phyloP scores from a whole-genome alignment of 148 eudicot genomes.

The Beta vulgaris region DNA sequence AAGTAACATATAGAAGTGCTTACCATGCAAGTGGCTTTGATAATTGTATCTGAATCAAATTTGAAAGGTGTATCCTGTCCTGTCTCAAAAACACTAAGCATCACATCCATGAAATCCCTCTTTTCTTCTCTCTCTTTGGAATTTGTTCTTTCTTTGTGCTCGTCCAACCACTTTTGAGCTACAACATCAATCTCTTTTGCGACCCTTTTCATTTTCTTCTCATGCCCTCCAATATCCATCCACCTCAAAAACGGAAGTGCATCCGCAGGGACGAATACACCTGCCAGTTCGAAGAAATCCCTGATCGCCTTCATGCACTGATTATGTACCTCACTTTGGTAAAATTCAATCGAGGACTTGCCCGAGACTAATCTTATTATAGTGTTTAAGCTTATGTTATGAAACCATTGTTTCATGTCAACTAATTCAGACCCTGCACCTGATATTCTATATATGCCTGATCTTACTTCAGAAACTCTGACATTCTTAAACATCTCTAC shows the following conservation, averaged over 20 bases:
- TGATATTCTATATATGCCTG: slow-evolving; percentile 16
- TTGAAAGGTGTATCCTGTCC: slow-evolving; percentile 4
- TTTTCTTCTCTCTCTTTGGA: slow-evolving; percentile 4
- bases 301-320: slow-evolving; percentile 12
- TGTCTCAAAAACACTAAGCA: slow-evolving; percentile 25
- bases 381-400: slow-evolving; percentile 32
- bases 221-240: slow-evolving; percentile 36
- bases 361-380: slow-evolving; percentile 37
- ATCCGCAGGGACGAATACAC: slow-evolving; percentile 20
- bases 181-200: slow-evolving; percentile 19
- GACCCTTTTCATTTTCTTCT: slow-evolving; percentile 26
- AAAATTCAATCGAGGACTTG: slow-evolving; percentile 24
- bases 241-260: slow-evolving; percentile 26
- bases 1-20: neutral
- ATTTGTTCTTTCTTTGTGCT: slow-evolving; percentile 18
- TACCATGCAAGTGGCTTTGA: slow-evolving; percentile 34
- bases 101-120: slow-evolving; percentile 28
- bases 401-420: slow-evolving; percentile 46
- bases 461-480: slow-evolving; percentile 26
- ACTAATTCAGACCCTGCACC: neutral
- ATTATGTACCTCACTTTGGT: slow-evolving; percentile 20
- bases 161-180: slow-evolving; percentile 27
- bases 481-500: slow-evolving; percentile 27
- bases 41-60: slow-evolving; percentile 23
- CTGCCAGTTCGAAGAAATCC: slow-evolving; percentile 27